These are phyloP conservation scores for Aspergillus brunneoviolaceus DNA, from an alignment of 2,329 filamentous ascomycete species.

Conservation along the genomic window DNA sequence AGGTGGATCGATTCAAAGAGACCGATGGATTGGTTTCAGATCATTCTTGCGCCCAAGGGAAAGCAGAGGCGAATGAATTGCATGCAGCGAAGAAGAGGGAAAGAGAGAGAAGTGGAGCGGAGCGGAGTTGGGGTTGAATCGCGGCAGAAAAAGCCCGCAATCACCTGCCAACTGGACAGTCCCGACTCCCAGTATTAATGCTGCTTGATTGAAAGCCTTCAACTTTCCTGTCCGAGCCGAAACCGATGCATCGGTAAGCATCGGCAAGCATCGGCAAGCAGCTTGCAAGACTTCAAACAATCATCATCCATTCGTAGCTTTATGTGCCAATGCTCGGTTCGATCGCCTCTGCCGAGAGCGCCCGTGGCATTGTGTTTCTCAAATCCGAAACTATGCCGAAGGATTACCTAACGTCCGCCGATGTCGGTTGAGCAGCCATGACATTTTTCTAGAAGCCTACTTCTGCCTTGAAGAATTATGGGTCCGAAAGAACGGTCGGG, in stretches of 20 bases:
- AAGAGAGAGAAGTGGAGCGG: background rate
- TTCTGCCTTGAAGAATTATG: background rate
- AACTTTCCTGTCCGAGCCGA: background rate
- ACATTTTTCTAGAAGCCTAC: background rate
- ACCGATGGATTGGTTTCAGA: conserved; percentile 9
- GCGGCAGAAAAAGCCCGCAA: conserved; percentile 6
- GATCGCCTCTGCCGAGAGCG: background rate
- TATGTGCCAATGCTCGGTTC: background rate
- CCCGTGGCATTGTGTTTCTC: background rate
- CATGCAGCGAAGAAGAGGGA: conserved; percentile 4
- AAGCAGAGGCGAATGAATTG: conserved; percentile 3
- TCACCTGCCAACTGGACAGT: too few relatives aligned
- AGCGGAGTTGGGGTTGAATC: conserved; percentile 6
- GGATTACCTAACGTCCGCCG: conserved; percentile 6
- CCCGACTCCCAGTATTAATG: too few relatives aligned
- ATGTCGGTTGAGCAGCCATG: conserved; percentile 6
- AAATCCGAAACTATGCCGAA: conserved; percentile 9
- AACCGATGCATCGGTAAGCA: background rate
- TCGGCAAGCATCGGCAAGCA: background rate
- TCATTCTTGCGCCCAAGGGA: conserved; percentile 3
- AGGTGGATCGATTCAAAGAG: conserved; percentile 9
- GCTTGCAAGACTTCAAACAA: too few relatives aligned
- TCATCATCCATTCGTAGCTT: too few relatives aligned
- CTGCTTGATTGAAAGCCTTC: background rate
- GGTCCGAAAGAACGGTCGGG: background rate